Conservation (phyloP, 768 basidiomycete species). For the Termitomyces sp. region DNA sequence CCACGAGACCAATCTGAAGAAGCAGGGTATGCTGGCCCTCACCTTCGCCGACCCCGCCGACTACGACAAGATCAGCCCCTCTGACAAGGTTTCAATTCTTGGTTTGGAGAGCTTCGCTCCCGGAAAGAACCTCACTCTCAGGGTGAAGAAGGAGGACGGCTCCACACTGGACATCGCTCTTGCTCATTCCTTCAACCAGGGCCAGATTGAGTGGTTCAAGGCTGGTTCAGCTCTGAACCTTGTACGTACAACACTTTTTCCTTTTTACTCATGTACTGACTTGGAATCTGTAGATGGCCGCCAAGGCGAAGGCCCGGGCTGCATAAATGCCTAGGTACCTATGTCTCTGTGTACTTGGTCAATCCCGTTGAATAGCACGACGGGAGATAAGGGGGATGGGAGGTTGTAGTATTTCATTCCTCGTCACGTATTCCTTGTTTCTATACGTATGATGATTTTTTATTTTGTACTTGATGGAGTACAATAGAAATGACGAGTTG, state of each 20-base stretch:
- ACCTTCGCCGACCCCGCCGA: constrained; percentile 90
- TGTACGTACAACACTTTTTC: constrained; percentile 33
- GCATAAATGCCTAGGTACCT: neutral
- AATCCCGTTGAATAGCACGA: neutral
- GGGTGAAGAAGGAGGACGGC: constrained; percentile 80
- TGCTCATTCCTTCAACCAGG: constrained; percentile 94
- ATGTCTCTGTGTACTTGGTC: neutral
- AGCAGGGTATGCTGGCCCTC: constrained; percentile 97
- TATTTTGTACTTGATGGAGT: neutral
- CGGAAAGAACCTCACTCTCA: constrained; percentile 84
- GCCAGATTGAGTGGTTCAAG: constrained; percentile 98
- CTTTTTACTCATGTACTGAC: neutral
- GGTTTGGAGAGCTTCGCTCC: constrained; percentile 88
- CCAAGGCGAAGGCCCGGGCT: constrained; percentile 12
- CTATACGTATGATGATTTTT: neutral
- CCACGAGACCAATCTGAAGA: constrained; percentile 98
- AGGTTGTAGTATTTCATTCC: neutral
- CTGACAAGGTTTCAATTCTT: constrained; percentile 84
- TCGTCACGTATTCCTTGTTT: neutral
- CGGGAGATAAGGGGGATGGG: neutral
- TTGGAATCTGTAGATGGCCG: constrained; percentile 9
- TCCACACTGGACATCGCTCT: constrained; percentile 50
- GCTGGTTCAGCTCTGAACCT: constrained; percentile 92
- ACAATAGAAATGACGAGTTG: neutral
- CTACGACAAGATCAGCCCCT: constrained; percentile 87